Percentiles rank a stretch among this genome's conserved stretches.
phyloP scores from a whole-genome alignment of 768 basidiomycete species.

The Amanita pallidorosea region DNA sequence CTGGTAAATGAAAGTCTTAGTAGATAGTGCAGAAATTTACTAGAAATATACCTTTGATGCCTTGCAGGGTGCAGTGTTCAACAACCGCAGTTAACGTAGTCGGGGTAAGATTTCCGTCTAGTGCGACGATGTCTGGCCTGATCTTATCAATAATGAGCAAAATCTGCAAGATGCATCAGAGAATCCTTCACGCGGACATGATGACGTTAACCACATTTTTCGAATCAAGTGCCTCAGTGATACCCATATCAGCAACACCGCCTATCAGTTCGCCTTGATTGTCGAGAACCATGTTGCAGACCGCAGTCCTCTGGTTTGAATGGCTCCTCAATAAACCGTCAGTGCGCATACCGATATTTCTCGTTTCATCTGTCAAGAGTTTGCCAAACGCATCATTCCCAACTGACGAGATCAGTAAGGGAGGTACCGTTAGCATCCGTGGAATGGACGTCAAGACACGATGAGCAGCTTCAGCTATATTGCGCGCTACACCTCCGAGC shows the following conservation, averaged over 20 bases:
- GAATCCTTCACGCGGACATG: background rate
- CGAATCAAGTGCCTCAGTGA: constrained; percentile 38
- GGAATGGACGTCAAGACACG: constrained; percentile 41
- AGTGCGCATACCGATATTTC: constrained; percentile 59
- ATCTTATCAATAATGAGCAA: constrained; percentile 34
- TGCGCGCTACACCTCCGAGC: constrained; percentile 89
- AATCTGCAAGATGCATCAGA: constrained; percentile 27
- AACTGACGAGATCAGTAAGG: constrained; percentile 61
- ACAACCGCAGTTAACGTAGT: constrained; percentile 42
- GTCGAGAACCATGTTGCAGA: constrained; percentile 83
- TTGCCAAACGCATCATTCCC: constrained; percentile 72
- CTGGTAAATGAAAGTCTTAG: constrained; percentile 23
- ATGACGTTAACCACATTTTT: constrained; percentile 26
- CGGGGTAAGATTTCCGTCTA: constrained; percentile 69
- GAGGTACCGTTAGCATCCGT: background rate
- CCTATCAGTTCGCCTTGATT: constrained; percentile 55
- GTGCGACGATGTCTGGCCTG: constrained; percentile 47
- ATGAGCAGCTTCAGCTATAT: constrained; percentile 86
- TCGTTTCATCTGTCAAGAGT: constrained; percentile 47
- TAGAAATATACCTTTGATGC: constrained; percentile 41
- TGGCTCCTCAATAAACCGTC: constrained; percentile 53
- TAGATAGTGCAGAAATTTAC: background rate
- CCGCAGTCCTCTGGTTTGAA: constrained; percentile 45
- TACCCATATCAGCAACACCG: constrained; percentile 92
- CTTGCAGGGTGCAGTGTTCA: constrained; percentile 31